A percentile compares a stretch with the other conserved stretches of the same genome.
Evolutionary conservation across 148 eudicot species (phyloP).

Genomic region (Rhododendron williamsianum): DNA sequence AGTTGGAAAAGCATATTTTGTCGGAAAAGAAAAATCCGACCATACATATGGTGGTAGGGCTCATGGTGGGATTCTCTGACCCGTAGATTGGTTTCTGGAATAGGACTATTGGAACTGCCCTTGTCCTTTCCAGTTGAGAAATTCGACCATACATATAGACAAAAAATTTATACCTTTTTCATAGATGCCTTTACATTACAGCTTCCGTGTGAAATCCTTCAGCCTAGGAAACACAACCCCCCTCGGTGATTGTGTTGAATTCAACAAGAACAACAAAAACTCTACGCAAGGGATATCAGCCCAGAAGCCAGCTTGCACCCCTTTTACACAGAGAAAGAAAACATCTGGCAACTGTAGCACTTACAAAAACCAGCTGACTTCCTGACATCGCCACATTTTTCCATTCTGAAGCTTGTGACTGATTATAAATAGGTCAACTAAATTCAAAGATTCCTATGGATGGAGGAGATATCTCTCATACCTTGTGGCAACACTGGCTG

Average conservation of each 20-base stretch:
- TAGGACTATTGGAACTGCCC: neutral
- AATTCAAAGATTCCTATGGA: constrained; percentile 15
- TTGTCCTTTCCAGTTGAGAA: neutral
- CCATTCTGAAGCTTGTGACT: neutral
- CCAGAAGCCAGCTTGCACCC: constrained; percentile 1
- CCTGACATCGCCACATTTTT: neutral
- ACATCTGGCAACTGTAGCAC: neutral
- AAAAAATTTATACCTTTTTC: neutral
- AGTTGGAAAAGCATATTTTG: neutral
- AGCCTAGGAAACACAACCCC: neutral
- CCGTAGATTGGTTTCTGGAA: neutral
- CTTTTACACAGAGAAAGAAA: neutral
- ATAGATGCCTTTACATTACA: constrained; percentile 4
- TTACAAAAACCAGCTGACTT: neutral
- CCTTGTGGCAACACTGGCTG: constrained; percentile 53
- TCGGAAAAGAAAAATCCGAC: neutral
- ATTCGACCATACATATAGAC: neutral
- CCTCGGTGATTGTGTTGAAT: neutral
- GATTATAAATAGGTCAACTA: neutral
- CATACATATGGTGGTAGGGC: neutral
- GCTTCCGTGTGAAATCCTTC: neutral
- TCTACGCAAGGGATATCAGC: neutral
- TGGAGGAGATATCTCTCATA: constrained; percentile 30
- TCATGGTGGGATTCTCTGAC: neutral
- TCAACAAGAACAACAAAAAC: constrained; percentile 3